A percentile compares a stretch with the other conserved stretches of the same genome.
Conservation (phyloP, 108 stramenopile genomes). For the Poteriospumella lacustris region DNA sequence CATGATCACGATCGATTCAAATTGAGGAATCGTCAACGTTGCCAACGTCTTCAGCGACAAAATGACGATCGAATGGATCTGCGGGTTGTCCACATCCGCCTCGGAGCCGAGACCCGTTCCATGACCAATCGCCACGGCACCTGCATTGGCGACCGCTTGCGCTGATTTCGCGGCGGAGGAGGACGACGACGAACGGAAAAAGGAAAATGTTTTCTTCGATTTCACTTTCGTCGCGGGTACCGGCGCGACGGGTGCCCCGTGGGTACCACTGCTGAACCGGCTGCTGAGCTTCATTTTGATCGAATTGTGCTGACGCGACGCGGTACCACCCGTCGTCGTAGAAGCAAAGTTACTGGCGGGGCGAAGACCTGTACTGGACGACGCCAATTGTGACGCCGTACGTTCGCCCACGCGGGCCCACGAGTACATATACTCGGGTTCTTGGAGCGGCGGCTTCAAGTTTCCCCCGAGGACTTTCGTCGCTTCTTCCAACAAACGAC, state of each 20-base stretch:
- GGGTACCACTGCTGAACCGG: not conserved
- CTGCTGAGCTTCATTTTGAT: not conserved
- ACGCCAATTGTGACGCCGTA: not conserved
- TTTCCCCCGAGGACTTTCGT: slow-evolving; percentile 48
- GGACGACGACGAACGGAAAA: not conserved
- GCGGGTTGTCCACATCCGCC: not conserved
- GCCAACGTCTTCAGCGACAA: slow-evolving; percentile 75
- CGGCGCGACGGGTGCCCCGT: not conserved
- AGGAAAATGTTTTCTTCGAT: not conserved
- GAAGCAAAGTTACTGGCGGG: not conserved
- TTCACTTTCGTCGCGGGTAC: not conserved
- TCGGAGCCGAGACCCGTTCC: not conserved
- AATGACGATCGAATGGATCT: slow-evolving; percentile 58
- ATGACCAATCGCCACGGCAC: not conserved
- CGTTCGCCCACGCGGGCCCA: not conserved
- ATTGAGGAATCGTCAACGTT: slow-evolving; percentile 55
- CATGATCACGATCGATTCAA: slow-evolving; percentile 28
- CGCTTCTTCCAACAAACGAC: slow-evolving; percentile 74
- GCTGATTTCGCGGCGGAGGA: not conserved
- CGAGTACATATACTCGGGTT: not conserved
- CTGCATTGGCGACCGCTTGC: not conserved
- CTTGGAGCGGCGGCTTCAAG: not conserved
- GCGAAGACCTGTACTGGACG: not conserved
- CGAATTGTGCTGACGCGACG: too few species aligned
- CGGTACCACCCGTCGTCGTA: not conserved